Conservation (phyloP, 2,329 filamentous ascomycete species). For the Neofusicoccum ribis region DNA sequence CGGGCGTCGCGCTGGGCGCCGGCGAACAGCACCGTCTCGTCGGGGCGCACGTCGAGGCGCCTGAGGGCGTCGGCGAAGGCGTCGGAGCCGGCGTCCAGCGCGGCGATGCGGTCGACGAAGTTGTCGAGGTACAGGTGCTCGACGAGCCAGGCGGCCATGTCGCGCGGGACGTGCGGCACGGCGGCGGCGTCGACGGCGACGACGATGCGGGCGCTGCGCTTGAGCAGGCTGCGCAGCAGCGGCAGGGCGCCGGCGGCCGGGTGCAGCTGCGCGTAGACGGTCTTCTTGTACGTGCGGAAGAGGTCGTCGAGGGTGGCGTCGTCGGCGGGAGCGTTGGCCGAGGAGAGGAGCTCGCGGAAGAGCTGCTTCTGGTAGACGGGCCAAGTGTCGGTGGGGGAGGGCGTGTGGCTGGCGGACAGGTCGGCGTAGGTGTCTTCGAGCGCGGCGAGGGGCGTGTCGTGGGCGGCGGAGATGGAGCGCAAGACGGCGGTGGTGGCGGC, state of each 20-base stretch:
- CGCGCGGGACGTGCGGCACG: not conserved
- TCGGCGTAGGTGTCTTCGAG: constrained; percentile 2
- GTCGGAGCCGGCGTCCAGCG: not conserved
- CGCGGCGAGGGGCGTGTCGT: not conserved
- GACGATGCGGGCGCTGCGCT: not conserved
- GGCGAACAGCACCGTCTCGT: constrained; percentile 6
- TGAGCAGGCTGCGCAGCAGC: constrained; percentile 8
- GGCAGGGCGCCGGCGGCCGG: constrained; percentile 8
- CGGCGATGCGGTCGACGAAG: constrained; percentile 16
- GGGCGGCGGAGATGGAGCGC: not conserved
- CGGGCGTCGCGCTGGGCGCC: constrained; percentile 4
- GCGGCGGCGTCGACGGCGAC: not conserved
- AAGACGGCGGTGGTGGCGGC: constrained; percentile 9
- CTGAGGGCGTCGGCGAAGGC: constrained; percentile 5
- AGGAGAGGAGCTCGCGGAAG: not conserved
- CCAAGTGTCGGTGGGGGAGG: not conserved
- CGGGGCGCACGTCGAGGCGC: constrained; percentile 1
- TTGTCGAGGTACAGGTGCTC: constrained; percentile 19
- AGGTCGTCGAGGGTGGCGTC: not conserved
- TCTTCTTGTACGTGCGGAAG: constrained; percentile 20
- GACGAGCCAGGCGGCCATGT: constrained; percentile 14
- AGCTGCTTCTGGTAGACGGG: constrained; percentile 1
- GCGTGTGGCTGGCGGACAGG: not conserved
- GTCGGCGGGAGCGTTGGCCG: not conserved
- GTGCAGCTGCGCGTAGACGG: constrained; percentile 13